A percentile compares a stretch with the other conserved stretches of the same genome.
Conservation (phyloP, 192 early-diverging fungal genomes). For the Gonapodya prolifera region DNA sequence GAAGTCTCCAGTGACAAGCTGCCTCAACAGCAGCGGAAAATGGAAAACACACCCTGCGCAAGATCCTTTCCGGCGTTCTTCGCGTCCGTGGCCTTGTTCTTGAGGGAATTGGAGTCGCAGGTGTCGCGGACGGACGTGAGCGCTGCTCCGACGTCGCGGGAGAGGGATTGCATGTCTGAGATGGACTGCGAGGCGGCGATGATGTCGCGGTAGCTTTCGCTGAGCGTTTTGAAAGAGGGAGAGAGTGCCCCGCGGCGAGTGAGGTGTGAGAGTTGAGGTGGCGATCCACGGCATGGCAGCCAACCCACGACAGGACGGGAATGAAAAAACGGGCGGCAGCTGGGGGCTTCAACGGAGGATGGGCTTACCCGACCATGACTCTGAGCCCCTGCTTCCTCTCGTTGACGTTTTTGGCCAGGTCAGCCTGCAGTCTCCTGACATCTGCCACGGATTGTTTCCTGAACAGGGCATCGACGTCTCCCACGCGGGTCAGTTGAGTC, state of each 20-base stretch:
- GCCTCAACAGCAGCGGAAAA: neutral
- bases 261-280: too few species aligned
- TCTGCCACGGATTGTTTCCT: slow-evolving; percentile 26
- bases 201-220: slow-evolving; percentile 74
- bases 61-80: slow-evolving; percentile 24
- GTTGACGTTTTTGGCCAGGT: slow-evolving; percentile 10
- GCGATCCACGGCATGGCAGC: neutral
- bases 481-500: neutral
- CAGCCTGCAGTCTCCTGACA: slow-evolving; percentile 17
- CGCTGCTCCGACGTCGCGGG: slow-evolving; percentile 33
- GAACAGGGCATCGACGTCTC: slow-evolving; percentile 32
- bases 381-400: slow-evolving; percentile 64
- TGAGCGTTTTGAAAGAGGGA: slow-evolving; percentile 13
- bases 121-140: slow-evolving; percentile 39
- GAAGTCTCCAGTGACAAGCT: neutral
- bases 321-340: neutral
- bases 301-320: neutral
- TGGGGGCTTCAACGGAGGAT: neutral
- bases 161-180: slow-evolving; percentile 48
- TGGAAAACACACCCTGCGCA: slow-evolving; percentile 18
- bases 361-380: slow-evolving; percentile 65
- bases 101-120: slow-evolving; percentile 43
- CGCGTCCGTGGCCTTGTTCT: slow-evolving; percentile 23
- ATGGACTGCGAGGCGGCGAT: slow-evolving; percentile 76
- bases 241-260: too few species aligned